phyloP scores from a whole-genome alignment of 2,329 filamentous ascomycete species.

The Byssoonygena ceratinophila region DNA sequence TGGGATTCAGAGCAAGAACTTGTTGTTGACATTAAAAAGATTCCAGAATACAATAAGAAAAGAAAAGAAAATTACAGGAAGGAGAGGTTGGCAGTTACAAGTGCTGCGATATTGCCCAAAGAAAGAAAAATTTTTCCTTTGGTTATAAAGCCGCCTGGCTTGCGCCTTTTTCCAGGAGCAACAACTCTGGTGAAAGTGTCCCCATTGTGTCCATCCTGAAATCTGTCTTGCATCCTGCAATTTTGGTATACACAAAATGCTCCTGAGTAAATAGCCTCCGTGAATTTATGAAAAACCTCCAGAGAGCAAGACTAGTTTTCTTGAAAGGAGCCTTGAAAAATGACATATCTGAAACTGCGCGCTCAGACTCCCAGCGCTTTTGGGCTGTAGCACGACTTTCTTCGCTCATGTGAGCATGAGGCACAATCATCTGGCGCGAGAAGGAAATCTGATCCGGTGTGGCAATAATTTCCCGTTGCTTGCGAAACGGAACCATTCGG shows the following conservation, averaged over 20 bases:
- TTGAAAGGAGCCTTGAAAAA: constrained; percentile 29
- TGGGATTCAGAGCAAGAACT: no score
- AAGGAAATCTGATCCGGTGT: constrained; percentile 28
- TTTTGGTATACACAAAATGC: constrained; percentile 31
- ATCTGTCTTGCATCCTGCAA: constrained; percentile 27
- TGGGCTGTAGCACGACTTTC: constrained; percentile 18
- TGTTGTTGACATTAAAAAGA: not conserved
- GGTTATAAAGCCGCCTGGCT: not conserved
- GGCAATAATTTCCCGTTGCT: constrained; percentile 22
- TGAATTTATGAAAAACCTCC: constrained; percentile 27
- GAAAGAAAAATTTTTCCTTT: not conserved
- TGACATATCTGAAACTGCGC: constrained; percentile 17
- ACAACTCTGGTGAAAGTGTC: constrained; percentile 13
- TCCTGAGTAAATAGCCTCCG: constrained; percentile 34
- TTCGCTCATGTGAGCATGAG: constrained; percentile 10
- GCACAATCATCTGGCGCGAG: constrained; percentile 26
- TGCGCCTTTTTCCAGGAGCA: constrained; percentile 11
- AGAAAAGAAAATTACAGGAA: not conserved
- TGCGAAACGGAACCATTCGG: constrained; percentile 31
- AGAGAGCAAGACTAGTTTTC: constrained; percentile 24
- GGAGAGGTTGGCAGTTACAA: not conserved
- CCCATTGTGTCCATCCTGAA: constrained; percentile 33
- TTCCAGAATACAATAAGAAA: not conserved
- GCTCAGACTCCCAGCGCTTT: constrained; percentile 14
- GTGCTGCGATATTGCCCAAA: not conserved